Evolutionary conservation across 2,329 filamentous ascomycete species (phyloP).

Genomic region (Penicillium sp.): DNA sequence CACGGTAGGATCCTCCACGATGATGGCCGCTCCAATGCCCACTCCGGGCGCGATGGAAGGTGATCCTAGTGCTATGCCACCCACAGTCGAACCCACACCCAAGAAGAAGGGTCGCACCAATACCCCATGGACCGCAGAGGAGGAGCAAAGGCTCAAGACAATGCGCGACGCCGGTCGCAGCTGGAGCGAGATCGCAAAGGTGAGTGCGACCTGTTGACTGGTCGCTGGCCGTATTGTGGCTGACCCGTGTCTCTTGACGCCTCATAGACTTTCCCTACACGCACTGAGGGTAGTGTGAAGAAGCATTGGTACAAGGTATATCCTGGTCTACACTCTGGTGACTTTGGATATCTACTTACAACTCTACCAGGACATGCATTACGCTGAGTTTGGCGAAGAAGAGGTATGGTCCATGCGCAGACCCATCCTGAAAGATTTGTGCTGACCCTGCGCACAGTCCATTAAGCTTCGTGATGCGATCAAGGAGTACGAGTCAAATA

Average conservation of each 20-base stretch:
- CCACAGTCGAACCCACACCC: slow-evolving; percentile 29
- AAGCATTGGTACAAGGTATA: slow-evolving; percentile 98
- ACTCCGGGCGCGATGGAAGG: slow-evolving; percentile 29
- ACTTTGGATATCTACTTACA: slow-evolving; percentile 5
- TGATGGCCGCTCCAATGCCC: slow-evolving; percentile 34
- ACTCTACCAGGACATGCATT: slow-evolving; percentile 83
- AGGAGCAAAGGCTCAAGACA: slow-evolving; percentile 85
- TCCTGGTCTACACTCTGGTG: neutral
- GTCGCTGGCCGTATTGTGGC: neutral
- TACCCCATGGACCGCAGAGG: slow-evolving; percentile 92
- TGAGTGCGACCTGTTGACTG: slow-evolving; percentile 37
- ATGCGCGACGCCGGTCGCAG: slow-evolving; percentile 91
- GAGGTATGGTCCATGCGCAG: slow-evolving; percentile 57
- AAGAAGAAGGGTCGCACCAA: slow-evolving; percentile 95
- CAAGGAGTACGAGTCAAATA: slow-evolving; percentile 97
- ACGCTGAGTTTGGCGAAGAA: slow-evolving; percentile 95
- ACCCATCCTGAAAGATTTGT: neutral
- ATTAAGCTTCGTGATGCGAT: slow-evolving; percentile 74
- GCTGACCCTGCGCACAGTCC: slow-evolving; percentile 29
- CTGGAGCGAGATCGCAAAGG: slow-evolving; percentile 98
- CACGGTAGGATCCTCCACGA: slow-evolving; percentile 31
- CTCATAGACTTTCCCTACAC: slow-evolving; percentile 73
- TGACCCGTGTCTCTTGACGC: slow-evolving; percentile 3
- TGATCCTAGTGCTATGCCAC: slow-evolving; percentile 21
- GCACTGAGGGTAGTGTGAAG: slow-evolving; percentile 96